Percentiles rank a stretch among this genome's conserved stretches.
Evolutionary conservation across 2,329 filamentous ascomycete genomes (phyloP).

Genomic region (Venturia effusa): DNA sequence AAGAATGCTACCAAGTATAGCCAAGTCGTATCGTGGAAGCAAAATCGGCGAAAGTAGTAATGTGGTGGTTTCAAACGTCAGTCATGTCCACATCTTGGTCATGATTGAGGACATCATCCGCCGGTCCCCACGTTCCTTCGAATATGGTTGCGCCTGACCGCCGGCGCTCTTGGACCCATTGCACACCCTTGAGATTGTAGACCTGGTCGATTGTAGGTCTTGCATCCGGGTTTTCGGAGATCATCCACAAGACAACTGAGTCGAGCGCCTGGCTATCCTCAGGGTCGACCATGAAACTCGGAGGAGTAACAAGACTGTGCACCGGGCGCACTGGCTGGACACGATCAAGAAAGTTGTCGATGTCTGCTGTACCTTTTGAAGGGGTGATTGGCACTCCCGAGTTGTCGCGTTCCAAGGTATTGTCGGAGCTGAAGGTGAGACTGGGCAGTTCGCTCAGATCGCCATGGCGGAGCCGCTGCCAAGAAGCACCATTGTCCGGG

Average conservation of each 20-base stretch:
- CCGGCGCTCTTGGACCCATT: constrained; percentile 68
- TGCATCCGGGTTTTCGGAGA: constrained; percentile 58
- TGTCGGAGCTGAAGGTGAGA: constrained; percentile 68
- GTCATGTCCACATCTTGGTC: constrained; percentile 50
- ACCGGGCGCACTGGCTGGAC: constrained; percentile 13
- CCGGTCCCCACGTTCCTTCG: constrained; percentile 90
- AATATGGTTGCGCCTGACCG: constrained; percentile 87
- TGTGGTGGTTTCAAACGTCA: constrained; percentile 30
- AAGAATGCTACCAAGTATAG: not conserved
- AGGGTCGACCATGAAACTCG: constrained; percentile 78
- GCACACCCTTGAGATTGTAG: constrained; percentile 60
- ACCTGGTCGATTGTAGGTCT: constrained; percentile 69
- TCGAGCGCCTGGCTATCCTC: constrained; percentile 67
- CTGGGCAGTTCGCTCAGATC: constrained; percentile 84
- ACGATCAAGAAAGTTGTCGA: constrained; percentile 17
- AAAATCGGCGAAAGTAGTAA: not conserved
- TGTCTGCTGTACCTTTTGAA: constrained; percentile 25
- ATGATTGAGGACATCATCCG: constrained; percentile 48
- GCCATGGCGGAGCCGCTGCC: constrained; percentile 80
- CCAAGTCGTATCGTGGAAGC: not conserved
- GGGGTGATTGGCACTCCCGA: constrained; percentile 49
- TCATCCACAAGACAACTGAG: constrained; percentile 78
- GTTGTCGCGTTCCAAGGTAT: constrained; percentile 61
- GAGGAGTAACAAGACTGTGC: constrained; percentile 55
- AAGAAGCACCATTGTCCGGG: constrained; percentile 83